Evolutionary conservation across 345 rosid genomes (phyloP).

Genomic region (Linum lewisii): DNA sequence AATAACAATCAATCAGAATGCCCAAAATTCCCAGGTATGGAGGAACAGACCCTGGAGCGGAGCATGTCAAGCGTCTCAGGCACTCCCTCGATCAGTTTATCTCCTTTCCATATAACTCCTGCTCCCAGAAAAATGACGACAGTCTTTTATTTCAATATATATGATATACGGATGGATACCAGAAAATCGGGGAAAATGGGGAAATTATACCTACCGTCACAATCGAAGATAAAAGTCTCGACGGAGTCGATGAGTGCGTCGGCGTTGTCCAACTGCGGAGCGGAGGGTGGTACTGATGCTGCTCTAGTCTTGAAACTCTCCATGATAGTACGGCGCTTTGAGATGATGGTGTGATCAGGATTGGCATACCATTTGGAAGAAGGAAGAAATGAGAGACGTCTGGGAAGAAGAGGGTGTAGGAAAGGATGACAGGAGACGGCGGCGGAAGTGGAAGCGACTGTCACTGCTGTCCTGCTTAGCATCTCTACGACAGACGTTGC

Average conservation of each 20-base stretch:
- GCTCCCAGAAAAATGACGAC: slow-evolving; percentile 2
- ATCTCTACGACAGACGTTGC: too few species aligned
- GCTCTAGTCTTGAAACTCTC: slow-evolving; percentile 28
- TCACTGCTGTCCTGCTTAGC: too few species aligned
- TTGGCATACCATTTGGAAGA: background rate
- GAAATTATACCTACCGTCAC: slow-evolving; percentile 44
- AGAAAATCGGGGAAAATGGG: background rate
- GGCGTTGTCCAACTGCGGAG: slow-evolving; percentile 67
- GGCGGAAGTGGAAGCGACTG: background rate
- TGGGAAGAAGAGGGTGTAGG: background rate
- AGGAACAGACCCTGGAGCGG: slow-evolving; percentile 63
- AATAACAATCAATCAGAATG: background rate
- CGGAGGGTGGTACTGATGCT: slow-evolving; percentile 32
- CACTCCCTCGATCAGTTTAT: slow-evolving; percentile 86
- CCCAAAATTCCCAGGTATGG: too few species aligned
- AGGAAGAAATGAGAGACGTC: background rate
- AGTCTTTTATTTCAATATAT: too few species aligned
- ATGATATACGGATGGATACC: too few species aligned
- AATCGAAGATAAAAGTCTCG: slow-evolving; percentile 89
- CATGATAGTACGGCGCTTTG: slow-evolving; percentile 12
- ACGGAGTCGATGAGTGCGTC: slow-evolving; percentile 81
- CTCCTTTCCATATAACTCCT: slow-evolving; percentile 99
- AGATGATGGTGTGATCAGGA: background rate
- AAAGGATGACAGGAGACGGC: background rate
- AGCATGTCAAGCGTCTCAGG: slow-evolving; percentile 94